Evolutionary conservation across 768 basidiomycete genomes (phyloP), one percentile per base, ranked within the genome.

Genomic region (Suillus hirtellus): DNA sequence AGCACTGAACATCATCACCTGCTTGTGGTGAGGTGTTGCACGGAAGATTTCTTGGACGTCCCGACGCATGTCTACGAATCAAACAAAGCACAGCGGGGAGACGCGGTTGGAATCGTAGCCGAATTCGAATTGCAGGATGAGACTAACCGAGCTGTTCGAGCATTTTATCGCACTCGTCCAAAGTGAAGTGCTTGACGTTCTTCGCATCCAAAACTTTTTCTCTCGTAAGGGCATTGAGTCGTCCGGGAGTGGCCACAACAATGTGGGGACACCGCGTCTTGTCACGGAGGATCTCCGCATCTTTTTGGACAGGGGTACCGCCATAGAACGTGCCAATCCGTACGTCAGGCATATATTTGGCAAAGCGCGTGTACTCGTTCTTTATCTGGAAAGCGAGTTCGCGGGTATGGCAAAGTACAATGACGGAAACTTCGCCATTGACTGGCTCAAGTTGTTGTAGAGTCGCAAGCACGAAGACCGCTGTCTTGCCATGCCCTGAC

Each of bases 81-180:
- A 75, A 75, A 73, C 61, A 87, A 79, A 84, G 81, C 82, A 64
- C 82, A 62, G 14, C 21, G 55, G 42, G 47, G 63, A 64, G 84
- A 83, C 81, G 85, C 74, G 73, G 86, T 89, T 84, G 89, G 86
- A 52, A 52, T 76, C 74, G 79, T 79, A 81, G 85, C 84, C 84
- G 83, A 89, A 89, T 87, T 82, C 84, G 89, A 84, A 88, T 79
- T 24, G 55, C 24, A 65, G 65, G 68, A 69, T 72, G 66, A 67
- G 86, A 99, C 97, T 98, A 93, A 99, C 97, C 97, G 82, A 99
- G 95, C 87, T 95, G 92, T 86, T 99, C 97, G 76, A 99, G 90
- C 95, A 99, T 98, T 88, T 99, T 99, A 86, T 99, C 97, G 86
- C 97, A 99, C 83, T 99, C 97, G 86, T 99, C 97, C 77, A 99